phyloP scores from a whole-genome alignment of 1,284 basidiomycete genomes.

The Coniferiporia weirii region DNA sequence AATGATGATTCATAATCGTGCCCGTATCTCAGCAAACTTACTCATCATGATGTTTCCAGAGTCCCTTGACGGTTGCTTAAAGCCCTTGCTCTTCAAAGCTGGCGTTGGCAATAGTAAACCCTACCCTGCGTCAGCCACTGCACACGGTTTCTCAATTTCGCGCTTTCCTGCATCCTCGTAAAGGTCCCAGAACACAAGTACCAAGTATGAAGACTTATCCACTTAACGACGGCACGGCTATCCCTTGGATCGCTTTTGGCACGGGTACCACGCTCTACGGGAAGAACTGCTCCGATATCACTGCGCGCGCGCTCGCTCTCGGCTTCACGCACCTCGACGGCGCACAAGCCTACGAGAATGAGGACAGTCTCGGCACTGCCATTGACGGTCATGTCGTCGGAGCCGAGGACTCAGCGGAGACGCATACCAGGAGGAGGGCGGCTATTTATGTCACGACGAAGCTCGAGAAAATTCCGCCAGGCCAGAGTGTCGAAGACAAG shows the following conservation, averaged over 20 bases:
- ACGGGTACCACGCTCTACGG: slow-evolving; percentile 57
- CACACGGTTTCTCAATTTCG: no score
- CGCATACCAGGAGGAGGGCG: slow-evolving; percentile 31
- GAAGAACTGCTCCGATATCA: slow-evolving; percentile 46
- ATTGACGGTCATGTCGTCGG: slow-evolving; percentile 27
- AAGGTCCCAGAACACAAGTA: no score
- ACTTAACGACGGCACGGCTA: background rate
- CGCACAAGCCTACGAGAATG: slow-evolving; percentile 64
- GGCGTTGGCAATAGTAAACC: no score
- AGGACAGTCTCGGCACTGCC: slow-evolving; percentile 47
- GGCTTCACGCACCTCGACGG: slow-evolving; percentile 70
- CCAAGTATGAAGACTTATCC: background rate
- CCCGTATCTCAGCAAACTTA: no score
- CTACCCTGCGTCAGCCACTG: no score
- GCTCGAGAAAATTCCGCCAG: slow-evolving; percentile 34
- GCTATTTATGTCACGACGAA: slow-evolving; percentile 68
- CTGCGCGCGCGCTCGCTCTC: slow-evolving; percentile 49
- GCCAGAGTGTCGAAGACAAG: slow-evolving; percentile 45
- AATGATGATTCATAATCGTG: no score
- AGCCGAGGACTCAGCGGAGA: slow-evolving; percentile 36
- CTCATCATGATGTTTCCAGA: no score
- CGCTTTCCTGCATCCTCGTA: no score
- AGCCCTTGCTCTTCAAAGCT: no score
- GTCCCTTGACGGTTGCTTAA: no score
- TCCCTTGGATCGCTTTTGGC: slow-evolving; percentile 50